A percentile compares a stretch with the other conserved stretches of the same genome.
Conservation (phyloP, 345 rosid genomes). For the Citropsis articulata region DNA sequence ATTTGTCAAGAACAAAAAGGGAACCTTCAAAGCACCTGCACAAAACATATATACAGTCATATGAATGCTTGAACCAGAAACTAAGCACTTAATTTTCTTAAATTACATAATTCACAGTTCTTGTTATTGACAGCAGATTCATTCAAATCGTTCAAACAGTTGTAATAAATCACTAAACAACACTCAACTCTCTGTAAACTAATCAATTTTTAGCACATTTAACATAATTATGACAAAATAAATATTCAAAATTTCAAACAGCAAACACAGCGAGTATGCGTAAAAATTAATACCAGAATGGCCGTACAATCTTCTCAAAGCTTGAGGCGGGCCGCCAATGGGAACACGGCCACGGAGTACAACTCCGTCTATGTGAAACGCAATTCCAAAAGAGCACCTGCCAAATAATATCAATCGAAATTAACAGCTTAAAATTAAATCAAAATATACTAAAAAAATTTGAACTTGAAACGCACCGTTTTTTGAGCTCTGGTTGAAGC, state of each 20-base stretch:
- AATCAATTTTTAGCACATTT: not conserved
- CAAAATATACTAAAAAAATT: not conserved
- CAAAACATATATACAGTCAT: not conserved
- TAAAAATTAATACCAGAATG: constrained; percentile 24
- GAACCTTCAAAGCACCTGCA: constrained; percentile 40
- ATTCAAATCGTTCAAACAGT: not conserved
- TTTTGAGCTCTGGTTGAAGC: constrained; percentile 3
- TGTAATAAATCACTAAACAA: no score
- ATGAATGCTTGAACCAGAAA: not conserved
- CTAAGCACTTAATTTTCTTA: not conserved
- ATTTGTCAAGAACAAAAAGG: constrained; percentile 47
- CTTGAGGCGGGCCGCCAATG: constrained; percentile 42
- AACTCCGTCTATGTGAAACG: constrained; percentile 52
- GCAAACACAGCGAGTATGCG: not conserved
- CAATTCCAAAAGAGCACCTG: constrained; percentile 47
- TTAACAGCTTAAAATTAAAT: not conserved
- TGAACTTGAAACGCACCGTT: constrained; percentile 7
- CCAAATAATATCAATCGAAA: not conserved
- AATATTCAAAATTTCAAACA: not conserved
- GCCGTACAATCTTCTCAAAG: constrained; percentile 35
- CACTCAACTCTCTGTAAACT: no score
- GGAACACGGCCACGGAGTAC: constrained; percentile 42
- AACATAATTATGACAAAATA: not conserved
- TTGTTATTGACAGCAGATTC: not conserved
- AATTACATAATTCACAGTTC: not conserved